Evolutionary conservation across 805 yeast species (phyloP).

Genomic region (Wilhelminamyces savonicus): DNA sequence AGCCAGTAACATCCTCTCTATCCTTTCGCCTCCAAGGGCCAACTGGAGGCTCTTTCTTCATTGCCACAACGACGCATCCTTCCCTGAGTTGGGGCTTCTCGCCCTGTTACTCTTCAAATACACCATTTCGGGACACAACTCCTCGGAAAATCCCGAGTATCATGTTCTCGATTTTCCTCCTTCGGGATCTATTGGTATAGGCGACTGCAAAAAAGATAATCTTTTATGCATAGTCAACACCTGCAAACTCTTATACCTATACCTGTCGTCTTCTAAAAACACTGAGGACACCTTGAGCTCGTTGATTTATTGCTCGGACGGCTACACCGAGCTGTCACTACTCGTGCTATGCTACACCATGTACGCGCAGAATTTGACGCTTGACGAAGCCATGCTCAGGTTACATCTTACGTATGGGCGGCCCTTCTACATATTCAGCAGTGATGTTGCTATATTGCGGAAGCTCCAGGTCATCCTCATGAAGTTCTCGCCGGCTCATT

Average conservation of each 20-base stretch:
- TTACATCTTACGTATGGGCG: constrained; percentile 61
- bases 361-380: constrained; percentile 52
- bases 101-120: constrained; percentile 26
- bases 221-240: constrained; percentile 59
- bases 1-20: constrained; percentile 5
- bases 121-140: constrained; percentile 18
- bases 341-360: constrained; percentile 65
- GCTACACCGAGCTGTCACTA: constrained; percentile 88
- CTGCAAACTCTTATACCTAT: constrained; percentile 56
- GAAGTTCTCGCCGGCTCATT: constrained; percentile 48
- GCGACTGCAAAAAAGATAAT: constrained; percentile 59
- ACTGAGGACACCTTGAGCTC: constrained; percentile 33
- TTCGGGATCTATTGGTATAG: constrained; percentile 76
- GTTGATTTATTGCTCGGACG: constrained; percentile 77
- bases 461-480: constrained; percentile 60
- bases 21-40: constrained; percentile 41
- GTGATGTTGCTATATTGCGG: constrained; percentile 61
- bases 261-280: constrained; percentile 24
- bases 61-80: constrained; percentile 54
- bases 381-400: constrained; percentile 61
- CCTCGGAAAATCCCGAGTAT: constrained; percentile 12
- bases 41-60: constrained; percentile 50
- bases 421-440: constrained; percentile 78
- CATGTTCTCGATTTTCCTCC: constrained; percentile 64
- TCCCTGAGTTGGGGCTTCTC: constrained; percentile 43